Evolutionary conservation across 176 grass and related monocot genomes (phyloP).

Genomic region (Metroxylon sagu): DNA sequence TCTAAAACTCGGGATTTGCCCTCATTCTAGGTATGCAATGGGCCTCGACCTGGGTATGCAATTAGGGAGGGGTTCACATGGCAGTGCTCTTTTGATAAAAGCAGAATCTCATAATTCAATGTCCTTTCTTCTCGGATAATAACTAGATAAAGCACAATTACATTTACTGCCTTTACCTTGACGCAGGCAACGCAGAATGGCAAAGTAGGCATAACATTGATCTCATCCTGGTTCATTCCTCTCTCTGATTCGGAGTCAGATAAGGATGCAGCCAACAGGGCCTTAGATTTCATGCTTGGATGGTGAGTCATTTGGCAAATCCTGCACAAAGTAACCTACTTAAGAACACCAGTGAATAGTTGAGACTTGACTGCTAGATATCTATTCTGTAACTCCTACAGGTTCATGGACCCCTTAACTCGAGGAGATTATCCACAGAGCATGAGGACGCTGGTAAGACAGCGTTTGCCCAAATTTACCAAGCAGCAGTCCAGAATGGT

Average conservation of each 20-base stretch:
- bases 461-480: constrained; percentile 73
- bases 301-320: constrained; percentile 50
- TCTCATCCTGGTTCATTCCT: constrained; percentile 66
- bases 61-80: no score
- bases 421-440: constrained; percentile 58
- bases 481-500: constrained; percentile 47
- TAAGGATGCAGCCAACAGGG: constrained; percentile 49
- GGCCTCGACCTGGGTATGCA: no score
- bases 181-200: constrained; percentile 53
- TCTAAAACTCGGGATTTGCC: no score
- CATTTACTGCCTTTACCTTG: background rate
- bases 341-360: no score
- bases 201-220: constrained; percentile 62
- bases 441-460: constrained; percentile 53
- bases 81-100: no score
- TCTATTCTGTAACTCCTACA: background rate
- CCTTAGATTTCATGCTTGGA: constrained; percentile 86
- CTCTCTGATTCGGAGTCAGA: constrained; percentile 53
- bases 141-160: no score
- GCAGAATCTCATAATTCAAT: background rate
- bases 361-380: no score
- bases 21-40: no score
- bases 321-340: no score
- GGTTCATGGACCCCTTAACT: constrained; percentile 82
- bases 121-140: no score